These are phyloP conservation scores for Hypericum androsaemum DNA, from an alignment of 345 rosid genomes.

Conservation along the genomic window DNA sequence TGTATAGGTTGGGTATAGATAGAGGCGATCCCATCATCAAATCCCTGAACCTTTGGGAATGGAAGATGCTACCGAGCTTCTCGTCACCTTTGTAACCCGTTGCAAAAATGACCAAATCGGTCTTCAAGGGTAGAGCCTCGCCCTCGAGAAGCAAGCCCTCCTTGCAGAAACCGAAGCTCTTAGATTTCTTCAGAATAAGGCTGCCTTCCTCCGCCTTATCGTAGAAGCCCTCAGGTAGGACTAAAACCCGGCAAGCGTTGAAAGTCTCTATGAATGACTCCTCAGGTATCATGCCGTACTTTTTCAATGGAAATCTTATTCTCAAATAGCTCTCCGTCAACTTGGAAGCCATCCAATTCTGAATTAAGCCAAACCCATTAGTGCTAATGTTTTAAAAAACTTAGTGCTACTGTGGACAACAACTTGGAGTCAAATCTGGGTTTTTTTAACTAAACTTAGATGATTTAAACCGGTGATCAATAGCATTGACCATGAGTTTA, in stretches of 20 bases:
- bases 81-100: constrained; percentile 21
- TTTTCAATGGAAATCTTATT: constrained; percentile 41
- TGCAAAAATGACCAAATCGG: constrained; percentile 21
- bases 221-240: constrained; percentile 47
- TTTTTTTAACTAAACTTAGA: no score
- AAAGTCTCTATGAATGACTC: constrained; percentile 50
- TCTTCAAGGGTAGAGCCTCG: background rate
- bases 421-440: no score
- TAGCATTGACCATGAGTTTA: no score
- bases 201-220: no score
- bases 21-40: constrained; percentile 9
- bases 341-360: no score
- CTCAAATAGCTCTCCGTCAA: constrained; percentile 45
- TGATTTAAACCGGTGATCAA: no score
- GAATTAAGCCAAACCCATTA: no score
- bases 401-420: no score
- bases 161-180: no score
- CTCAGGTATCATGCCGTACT: constrained; percentile 46
- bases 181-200: no score
- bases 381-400: no score
- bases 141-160: constrained; percentile 17
- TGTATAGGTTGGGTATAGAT: constrained; percentile 13
- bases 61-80: constrained; percentile 18
- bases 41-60: constrained; percentile 14
- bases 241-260: constrained; percentile 55